Evolutionary conservation across 805 yeast species (phyloP).

Genomic region (Jamesozyma lodderae): DNA sequence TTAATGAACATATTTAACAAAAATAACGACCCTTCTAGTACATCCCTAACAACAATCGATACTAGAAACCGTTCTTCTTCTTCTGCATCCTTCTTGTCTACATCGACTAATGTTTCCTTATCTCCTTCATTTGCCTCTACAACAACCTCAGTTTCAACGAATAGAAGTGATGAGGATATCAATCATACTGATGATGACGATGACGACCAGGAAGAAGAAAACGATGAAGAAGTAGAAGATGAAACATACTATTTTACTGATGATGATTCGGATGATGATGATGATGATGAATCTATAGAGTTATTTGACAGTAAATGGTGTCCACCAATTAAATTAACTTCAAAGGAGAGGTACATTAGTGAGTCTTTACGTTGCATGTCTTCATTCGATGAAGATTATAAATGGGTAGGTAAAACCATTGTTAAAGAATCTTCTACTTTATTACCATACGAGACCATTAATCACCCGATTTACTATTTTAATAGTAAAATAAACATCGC

Average conservation of each 20-base stretch:
- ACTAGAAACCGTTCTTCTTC: too few relatives aligned
- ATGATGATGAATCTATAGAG: neutral
- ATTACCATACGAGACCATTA: slow-evolving; percentile 20
- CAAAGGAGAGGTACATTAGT: slow-evolving; percentile 36
- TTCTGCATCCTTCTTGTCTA: too few relatives aligned
- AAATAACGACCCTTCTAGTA: too few relatives aligned
- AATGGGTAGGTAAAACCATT: slow-evolving; percentile 44
- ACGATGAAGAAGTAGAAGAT: slow-evolving; percentile 5
- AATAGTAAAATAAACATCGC: neutral
- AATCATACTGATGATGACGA: slow-evolving; percentile 1
- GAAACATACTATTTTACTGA: slow-evolving; percentile 7
- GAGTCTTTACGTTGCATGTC: slow-evolving; percentile 51
- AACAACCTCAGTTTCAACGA: neutral
- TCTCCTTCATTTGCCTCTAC: neutral
- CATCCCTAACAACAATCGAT: neutral
- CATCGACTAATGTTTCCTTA: too few relatives aligned
- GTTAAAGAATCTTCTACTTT: slow-evolving; percentile 24
- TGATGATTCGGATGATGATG: slow-evolving; percentile 5
- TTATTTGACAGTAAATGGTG: slow-evolving; percentile 35
- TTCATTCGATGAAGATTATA: slow-evolving; percentile 42
- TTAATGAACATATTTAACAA: too few relatives aligned
- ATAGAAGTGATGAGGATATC: neutral
- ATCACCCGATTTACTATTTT: slow-evolving; percentile 15
- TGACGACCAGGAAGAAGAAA: slow-evolving; percentile 3
- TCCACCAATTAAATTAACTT: slow-evolving; percentile 34